A percentile compares a stretch with the other conserved stretches of the same genome.
These are phyloP conservation scores for Pseudogymnoascus sp. DNA, from an alignment of 2,329 filamentous ascomycete genomes.

Conservation along the genomic window DNA sequence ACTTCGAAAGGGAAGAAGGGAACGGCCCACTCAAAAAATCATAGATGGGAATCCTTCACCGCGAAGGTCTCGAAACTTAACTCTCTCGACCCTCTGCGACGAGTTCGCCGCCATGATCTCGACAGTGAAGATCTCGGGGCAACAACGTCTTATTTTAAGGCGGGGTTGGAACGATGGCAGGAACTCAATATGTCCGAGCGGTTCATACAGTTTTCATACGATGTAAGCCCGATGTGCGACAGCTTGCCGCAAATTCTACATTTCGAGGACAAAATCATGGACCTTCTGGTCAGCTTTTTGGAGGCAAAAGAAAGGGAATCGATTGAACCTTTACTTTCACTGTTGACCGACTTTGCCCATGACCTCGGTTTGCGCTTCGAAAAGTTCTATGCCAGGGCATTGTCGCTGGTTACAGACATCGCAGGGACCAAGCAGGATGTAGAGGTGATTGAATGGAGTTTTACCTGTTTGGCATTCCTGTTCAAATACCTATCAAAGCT, in stretches of 20 bases:
- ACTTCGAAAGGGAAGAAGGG: constrained; percentile 61
- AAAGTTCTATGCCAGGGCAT: constrained; percentile 70
- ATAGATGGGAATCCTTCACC: constrained; percentile 87
- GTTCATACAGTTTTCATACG: constrained; percentile 70
- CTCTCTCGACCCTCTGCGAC: constrained; percentile 82
- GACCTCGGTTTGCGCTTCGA: constrained; percentile 84
- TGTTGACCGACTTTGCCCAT: constrained; percentile 91
- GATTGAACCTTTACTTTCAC: constrained; percentile 76
- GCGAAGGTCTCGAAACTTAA: constrained; percentile 85
- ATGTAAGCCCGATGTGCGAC: constrained; percentile 72
- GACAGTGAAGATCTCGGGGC: constrained; percentile 69
- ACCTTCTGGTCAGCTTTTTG: constrained; percentile 67
- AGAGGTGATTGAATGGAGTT: constrained; percentile 96
- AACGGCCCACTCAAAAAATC: constrained; percentile 71
- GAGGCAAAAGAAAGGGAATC: constrained; percentile 69
- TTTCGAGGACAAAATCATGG: constrained; percentile 80
- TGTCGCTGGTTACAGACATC: constrained; percentile 69
- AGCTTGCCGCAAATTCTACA: constrained; percentile 88
- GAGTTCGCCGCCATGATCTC: constrained; percentile 76
- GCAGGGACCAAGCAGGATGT: constrained; percentile 71
- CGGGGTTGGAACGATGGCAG: constrained; percentile 77
- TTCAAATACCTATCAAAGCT: constrained; percentile 95
- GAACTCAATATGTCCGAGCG: constrained; percentile 83
- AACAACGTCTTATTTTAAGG: constrained; percentile 79
- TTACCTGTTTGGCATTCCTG: constrained; percentile 85